Conservation (phyloP, 768 basidiomycete genomes). For the Pulveroboletus sp. region DNA sequence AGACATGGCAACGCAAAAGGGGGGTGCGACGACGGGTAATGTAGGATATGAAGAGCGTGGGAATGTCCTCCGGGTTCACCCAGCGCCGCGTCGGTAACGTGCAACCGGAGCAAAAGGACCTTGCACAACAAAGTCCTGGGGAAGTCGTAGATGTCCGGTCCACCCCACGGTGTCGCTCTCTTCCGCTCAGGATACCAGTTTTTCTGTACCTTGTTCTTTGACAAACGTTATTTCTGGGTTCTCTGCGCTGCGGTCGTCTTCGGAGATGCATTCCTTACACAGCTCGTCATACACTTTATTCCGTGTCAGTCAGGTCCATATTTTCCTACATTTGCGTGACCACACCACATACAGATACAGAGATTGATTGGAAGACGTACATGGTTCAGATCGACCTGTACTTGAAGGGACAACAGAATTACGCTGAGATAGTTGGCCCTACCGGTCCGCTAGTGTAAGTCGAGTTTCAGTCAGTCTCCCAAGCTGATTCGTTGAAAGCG, state of each 20-base stretch:
- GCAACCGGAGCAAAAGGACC: no score
- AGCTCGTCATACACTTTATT: constrained; percentile 75
- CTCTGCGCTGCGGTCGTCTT: constrained; percentile 61
- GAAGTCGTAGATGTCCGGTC: constrained; percentile 6
- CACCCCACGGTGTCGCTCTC: not conserved
- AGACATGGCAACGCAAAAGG: constrained; percentile 41
- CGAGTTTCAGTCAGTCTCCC: constrained; percentile 21
- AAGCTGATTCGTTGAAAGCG: not conserved
- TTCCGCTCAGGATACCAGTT: constrained; percentile 4
- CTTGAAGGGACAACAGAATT: constrained; percentile 78
- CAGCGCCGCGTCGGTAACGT: no score
- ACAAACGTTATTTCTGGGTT: constrained; percentile 61
- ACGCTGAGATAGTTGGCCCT: constrained; percentile 77
- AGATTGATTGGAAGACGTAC: constrained; percentile 98
- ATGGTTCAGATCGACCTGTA: constrained; percentile 83
- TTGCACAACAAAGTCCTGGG: not conserved
- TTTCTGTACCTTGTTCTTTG: constrained; percentile 35
- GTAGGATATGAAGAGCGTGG: no score
- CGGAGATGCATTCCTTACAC: constrained; percentile 74
- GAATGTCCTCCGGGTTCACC: no score
- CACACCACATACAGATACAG: constrained; percentile 65
- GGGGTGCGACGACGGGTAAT: no score
- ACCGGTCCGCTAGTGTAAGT: constrained; percentile 90
- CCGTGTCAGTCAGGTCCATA: constrained; percentile 58
- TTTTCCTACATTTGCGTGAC: constrained; percentile 14